phyloP scores from a whole-genome alignment of 176 grass and related monocot species.

The Themeda triandra region DNA sequence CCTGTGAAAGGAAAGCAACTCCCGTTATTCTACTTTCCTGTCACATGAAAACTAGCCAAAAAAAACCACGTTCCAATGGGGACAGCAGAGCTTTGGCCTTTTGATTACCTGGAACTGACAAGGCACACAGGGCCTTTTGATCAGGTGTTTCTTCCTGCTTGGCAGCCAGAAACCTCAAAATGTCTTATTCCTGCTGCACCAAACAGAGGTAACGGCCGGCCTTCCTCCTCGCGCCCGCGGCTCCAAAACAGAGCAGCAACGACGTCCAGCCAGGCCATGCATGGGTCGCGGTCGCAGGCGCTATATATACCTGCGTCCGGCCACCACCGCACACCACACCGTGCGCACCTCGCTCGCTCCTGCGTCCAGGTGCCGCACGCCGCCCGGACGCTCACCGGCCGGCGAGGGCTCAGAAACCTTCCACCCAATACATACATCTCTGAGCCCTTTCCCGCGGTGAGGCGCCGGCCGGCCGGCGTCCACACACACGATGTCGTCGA shows the following conservation, averaged over 20 bases:
- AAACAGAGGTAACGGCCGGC: background rate
- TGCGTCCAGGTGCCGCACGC: background rate
- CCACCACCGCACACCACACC: background rate
- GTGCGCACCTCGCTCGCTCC: background rate
- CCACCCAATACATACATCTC: background rate
- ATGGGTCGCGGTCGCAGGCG: background rate
- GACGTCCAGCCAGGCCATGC: background rate
- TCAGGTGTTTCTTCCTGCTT: background rate
- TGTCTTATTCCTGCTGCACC: too few relatives aligned
- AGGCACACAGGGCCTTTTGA: too few relatives aligned
- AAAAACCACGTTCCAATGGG: background rate
- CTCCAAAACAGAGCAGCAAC: background rate
- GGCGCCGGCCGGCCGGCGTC: background rate
- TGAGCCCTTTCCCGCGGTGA: background rate
- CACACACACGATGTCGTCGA: slow-evolving; percentile 2
- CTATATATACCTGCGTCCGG: background rate
- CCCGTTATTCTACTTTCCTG: too few relatives aligned
- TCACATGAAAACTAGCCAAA: too few relatives aligned
- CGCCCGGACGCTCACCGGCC: background rate
- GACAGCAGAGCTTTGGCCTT: background rate
- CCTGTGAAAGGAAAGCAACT: too few relatives aligned
- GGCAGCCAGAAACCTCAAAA: background rate
- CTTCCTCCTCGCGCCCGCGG: background rate
- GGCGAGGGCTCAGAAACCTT: slow-evolving; percentile 21
- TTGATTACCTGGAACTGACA: background rate